Percentiles rank a stretch among this genome's conserved stretches.
phyloP scores from a whole-genome alignment of 192 early-diverging fungal species.

The Mortierella antarctica region DNA sequence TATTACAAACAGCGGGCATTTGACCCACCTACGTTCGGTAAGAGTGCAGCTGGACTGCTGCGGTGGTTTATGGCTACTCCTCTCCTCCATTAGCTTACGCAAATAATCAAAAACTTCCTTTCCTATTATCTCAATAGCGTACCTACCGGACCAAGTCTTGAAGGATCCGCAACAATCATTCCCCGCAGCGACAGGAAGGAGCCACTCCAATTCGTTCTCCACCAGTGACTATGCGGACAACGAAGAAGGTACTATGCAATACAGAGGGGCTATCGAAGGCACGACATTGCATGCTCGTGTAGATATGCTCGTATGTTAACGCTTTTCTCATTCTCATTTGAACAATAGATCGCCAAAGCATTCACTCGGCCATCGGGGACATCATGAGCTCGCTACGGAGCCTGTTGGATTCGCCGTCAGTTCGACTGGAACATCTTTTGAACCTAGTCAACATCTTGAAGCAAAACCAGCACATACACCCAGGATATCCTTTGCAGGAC shows the following conservation, averaged over 20 bases:
- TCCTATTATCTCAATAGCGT: conserved; percentile 7
- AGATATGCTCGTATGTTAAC: no score
- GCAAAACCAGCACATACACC: conserved; percentile 34
- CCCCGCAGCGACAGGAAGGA: conserved; percentile 23
- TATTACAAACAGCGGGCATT: conserved; percentile 49
- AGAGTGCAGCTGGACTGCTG: no score
- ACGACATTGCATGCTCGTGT: background rate
- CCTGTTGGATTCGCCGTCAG: conserved; percentile 33
- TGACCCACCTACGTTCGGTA: conserved; percentile 45
- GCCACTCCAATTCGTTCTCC: conserved; percentile 52
- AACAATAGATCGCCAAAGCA: conserved; percentile 36
- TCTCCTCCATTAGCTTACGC: no score
- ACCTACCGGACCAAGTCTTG: conserved; percentile 26
- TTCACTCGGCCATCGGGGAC: conserved; percentile 37
- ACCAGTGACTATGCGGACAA: conserved; percentile 52
- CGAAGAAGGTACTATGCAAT: conserved; percentile 29
- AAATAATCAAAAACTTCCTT: background rate
- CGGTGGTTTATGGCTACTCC: no score
- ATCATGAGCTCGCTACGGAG: conserved; percentile 33
- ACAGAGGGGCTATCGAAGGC: background rate
- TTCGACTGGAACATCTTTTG: conserved; percentile 31
- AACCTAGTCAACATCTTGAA: conserved; percentile 49
- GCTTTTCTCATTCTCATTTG: background rate
- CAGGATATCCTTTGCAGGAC: conserved; percentile 45
- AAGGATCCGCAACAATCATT: conserved; percentile 35